phyloP scores from a whole-genome alignment of 139 green algal species.

The Chlamydomonas sp. region DNA sequence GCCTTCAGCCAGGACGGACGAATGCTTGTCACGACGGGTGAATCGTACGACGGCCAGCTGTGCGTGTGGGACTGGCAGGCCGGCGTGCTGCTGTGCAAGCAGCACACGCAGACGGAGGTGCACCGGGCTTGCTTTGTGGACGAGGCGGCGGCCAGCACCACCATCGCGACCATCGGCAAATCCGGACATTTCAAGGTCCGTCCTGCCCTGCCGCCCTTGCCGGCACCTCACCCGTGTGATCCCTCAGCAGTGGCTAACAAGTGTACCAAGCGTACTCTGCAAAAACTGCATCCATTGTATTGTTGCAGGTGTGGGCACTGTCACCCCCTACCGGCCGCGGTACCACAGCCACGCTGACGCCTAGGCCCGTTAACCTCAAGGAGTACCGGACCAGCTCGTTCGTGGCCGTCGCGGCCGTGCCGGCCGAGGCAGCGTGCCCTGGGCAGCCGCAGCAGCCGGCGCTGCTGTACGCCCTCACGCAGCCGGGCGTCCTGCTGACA shows the following conservation, averaged over 20 bases:
- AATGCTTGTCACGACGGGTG: conserved; percentile 47
- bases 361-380: conserved; percentile 46
- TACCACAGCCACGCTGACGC: conserved; percentile 24
- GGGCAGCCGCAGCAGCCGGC: conserved; percentile 2
- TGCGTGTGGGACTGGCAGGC: conserved; percentile 59
- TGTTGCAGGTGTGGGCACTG: conserved; percentile 47
- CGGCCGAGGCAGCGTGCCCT: not conserved
- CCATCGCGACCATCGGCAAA: conserved; percentile 23
- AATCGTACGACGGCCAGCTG: conserved; percentile 48
- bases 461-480: conserved; percentile 54
- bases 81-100: conserved; percentile 34
- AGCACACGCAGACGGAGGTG: conserved; percentile 26
- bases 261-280: not conserved
- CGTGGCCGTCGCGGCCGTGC: conserved; percentile 37
- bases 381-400: conserved; percentile 42
- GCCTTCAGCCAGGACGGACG: conserved; percentile 57
- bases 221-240: not conserved
- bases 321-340: not conserved
- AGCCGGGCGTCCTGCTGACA: conserved; percentile 47
- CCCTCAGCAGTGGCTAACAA: not conserved
- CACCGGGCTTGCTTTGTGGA: conserved; percentile 28
- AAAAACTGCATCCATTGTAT: no score
- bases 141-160: conserved; percentile 38
- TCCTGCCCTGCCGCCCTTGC: not conserved
- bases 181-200: conserved; percentile 34